Conservation (phyloP, 345 rosid genomes). For the Bretschneidera sinensis region DNA sequence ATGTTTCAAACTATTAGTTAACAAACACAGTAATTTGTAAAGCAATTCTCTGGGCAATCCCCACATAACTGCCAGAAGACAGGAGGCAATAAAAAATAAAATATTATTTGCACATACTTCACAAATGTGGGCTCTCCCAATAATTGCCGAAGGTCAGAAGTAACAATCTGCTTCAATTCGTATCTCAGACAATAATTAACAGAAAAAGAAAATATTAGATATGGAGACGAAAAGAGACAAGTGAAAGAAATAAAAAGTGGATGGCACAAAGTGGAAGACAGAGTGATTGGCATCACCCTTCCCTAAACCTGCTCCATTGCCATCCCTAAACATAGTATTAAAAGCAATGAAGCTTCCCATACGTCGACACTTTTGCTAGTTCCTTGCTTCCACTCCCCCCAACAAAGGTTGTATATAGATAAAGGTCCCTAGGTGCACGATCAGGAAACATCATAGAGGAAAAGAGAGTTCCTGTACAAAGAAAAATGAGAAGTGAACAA, state of each 20-base stretch:
- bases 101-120: constrained; percentile 41
- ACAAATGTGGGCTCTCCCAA: constrained; percentile 79
- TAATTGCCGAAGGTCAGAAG: constrained; percentile 74
- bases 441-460: constrained; percentile 97
- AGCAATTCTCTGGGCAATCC: background rate
- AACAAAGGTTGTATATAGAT: constrained; percentile 89
- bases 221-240: background rate
- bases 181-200: constrained; percentile 37
- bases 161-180: constrained; percentile 70
- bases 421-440: constrained; percentile 61
- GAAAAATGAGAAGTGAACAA: background rate
- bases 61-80: background rate
- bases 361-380: constrained; percentile 83
- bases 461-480: constrained; percentile 76
- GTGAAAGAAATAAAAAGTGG: background rate
- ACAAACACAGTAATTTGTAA: constrained; percentile 2
- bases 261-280: background rate
- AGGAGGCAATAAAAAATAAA: no score
- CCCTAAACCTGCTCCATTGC: background rate
- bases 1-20: constrained; percentile 2
- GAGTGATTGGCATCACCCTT: background rate
- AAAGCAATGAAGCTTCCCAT: constrained; percentile 19
- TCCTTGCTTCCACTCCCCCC: constrained; percentile 86
- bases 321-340: background rate
- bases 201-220: background rate